Evolutionary conservation across 2,329 filamentous ascomycete genomes (phyloP).

Genomic region (Ciborinia camelliae): DNA sequence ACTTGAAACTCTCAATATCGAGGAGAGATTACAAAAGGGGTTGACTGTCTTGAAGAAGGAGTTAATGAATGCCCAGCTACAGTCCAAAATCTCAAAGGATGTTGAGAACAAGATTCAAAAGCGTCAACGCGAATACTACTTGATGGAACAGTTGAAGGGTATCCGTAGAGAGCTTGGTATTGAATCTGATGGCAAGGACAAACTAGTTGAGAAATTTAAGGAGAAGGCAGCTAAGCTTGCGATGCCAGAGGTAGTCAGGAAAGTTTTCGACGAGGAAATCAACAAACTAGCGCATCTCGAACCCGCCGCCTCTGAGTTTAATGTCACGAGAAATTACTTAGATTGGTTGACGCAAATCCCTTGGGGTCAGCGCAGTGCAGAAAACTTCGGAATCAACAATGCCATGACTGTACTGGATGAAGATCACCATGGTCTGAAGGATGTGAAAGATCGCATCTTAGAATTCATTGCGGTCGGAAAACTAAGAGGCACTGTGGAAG

Average conservation of each 20-base stretch:
- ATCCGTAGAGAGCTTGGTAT: conserved; percentile 93
- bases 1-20: conserved; percentile 81
- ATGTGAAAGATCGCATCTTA: conserved; percentile 96
- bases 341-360: conserved; percentile 99
- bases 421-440: conserved; percentile 94
- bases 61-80: conserved; percentile 94
- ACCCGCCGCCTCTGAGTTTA: conserved; percentile 94
- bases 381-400: conserved; percentile 94
- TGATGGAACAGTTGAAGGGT: conserved; percentile 99
- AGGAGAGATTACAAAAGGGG: conserved; percentile 88
- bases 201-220: conserved; percentile 94
- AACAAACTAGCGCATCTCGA: conserved; percentile 96
- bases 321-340: conserved; percentile 95
- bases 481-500: conserved; percentile 92
- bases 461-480: conserved; percentile 99
- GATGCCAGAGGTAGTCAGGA: conserved; percentile 95
- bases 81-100: conserved; percentile 96
- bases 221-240: conserved; percentile 90
- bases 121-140: conserved; percentile 94
- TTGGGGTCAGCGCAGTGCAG: conserved; percentile 90
- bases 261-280: conserved; percentile 97
- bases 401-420: conserved; percentile 89
- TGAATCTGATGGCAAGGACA: conserved; percentile 97
- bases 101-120: conserved; percentile 98
- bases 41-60: conserved; percentile 94